Evolutionary conservation across 257 asterid genomes (phyloP).

Genomic region (Anisodus tanguticus): DNA sequence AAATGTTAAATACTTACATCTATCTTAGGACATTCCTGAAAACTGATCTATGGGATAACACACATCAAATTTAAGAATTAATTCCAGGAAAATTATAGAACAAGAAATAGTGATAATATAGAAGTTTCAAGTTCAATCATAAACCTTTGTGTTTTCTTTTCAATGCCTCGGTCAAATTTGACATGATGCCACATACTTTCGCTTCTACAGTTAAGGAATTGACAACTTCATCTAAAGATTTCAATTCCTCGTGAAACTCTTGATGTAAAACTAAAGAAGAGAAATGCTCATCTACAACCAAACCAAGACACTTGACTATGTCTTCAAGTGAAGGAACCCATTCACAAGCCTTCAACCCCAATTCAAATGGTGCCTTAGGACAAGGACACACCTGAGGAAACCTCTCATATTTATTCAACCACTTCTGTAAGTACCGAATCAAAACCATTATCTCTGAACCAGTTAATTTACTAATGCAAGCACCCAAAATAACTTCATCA

Average conservation of each 20-base stretch:
- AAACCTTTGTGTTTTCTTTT: slow-evolving; percentile 50
- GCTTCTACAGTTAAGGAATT: slow-evolving; percentile 75
- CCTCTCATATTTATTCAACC: slow-evolving; percentile 81
- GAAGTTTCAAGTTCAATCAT: slow-evolving; percentile 26
- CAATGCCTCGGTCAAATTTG: slow-evolving; percentile 57
- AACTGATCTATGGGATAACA: neutral
- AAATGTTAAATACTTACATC: neutral
- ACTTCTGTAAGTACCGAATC: slow-evolving; percentile 72
- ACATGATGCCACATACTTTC: slow-evolving; percentile 63
- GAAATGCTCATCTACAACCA: slow-evolving; percentile 84
- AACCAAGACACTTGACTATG: slow-evolving; percentile 64
- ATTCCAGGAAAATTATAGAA: neutral
- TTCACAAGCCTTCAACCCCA: slow-evolving; percentile 74
- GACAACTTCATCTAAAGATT: slow-evolving; percentile 56
- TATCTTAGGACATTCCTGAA: neutral
- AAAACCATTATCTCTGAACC: slow-evolving; percentile 72
- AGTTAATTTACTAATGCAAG: slow-evolving; percentile 77
- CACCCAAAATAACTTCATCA: slow-evolving; percentile 77
- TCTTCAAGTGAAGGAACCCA: slow-evolving; percentile 78
- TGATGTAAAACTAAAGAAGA: slow-evolving; percentile 75
- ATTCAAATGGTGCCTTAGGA: slow-evolving; percentile 59
- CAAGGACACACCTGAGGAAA: slow-evolving; percentile 79
- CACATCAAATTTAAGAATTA: neutral
- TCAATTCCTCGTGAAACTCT: slow-evolving; percentile 68
- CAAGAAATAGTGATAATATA: slow-evolving; percentile 5